Evolutionary conservation across 441 rosid species (phyloP).

Genomic region (Sinapis alba): DNA sequence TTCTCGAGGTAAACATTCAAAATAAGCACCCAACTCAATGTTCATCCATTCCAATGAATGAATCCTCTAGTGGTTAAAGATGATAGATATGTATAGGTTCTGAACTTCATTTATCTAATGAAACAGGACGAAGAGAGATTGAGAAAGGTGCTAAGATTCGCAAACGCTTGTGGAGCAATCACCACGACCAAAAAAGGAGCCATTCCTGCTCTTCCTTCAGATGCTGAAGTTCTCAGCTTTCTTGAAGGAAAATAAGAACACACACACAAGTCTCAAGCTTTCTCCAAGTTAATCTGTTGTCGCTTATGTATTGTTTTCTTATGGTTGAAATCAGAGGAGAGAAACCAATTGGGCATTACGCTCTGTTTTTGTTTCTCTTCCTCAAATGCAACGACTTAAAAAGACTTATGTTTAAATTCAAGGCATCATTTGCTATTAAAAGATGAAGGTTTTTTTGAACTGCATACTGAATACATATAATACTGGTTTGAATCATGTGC

Average conservation of each 20-base stretch:
- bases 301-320: conserved; percentile 9
- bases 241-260: conserved; percentile 46
- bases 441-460: background rate
- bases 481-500: background rate
- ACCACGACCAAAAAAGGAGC: conserved; percentile 98
- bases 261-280: conserved; percentile 8
- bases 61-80: background rate
- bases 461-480: no score
- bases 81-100: background rate
- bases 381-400: conserved; percentile 27
- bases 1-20: conserved; percentile 58
- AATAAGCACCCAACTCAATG: background rate
- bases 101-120: background rate
- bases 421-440: conserved; percentile 32
- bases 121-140: conserved; percentile 70
- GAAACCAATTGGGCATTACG: background rate
- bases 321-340: conserved; percentile 5
- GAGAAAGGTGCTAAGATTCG: conserved; percentile 73
- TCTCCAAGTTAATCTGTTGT: conserved; percentile 1
- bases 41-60: background rate
- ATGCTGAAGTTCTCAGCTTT: conserved; percentile 53
- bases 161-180: conserved; percentile 96
- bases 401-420: conserved; percentile 21
- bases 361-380: conserved; percentile 29
- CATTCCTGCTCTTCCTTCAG: conserved; percentile 88